A percentile compares a stretch with the other conserved stretches of the same genome.
Conservation (phyloP, 768 basidiomycete genomes). For the Mycena haematopus region DNA sequence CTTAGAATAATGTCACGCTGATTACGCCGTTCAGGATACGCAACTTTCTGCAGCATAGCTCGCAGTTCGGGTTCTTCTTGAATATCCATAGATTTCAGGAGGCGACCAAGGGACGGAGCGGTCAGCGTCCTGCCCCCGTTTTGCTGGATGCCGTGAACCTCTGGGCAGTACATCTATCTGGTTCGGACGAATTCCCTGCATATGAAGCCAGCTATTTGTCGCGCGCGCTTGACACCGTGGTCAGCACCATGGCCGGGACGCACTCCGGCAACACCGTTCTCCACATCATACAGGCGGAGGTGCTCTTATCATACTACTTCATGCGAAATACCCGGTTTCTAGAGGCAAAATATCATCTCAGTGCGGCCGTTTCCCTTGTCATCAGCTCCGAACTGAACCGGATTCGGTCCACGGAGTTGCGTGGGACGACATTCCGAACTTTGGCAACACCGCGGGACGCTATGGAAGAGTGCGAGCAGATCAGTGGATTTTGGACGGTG, state of each 20-base stretch:
- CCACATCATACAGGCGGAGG: neutral
- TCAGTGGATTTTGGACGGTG: conserved; percentile 39
- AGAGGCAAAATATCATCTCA: conserved; percentile 2
- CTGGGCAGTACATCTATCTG: conserved; percentile 1
- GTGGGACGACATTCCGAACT: conserved; percentile 14
- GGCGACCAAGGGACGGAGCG: neutral
- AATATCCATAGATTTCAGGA: neutral
- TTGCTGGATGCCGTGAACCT: conserved; percentile 1
- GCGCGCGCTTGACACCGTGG: neutral
- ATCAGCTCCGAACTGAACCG: neutral
- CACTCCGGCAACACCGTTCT: neutral
- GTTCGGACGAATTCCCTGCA: neutral
- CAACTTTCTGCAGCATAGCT: conserved; percentile 12
- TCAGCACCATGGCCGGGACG: neutral
- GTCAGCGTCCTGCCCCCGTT: conserved; percentile 1
- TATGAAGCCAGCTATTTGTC: neutral
- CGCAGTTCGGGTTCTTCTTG: conserved; percentile 3
- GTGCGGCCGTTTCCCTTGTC: neutral
- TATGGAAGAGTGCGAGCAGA: conserved; percentile 42
- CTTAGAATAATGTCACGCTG: neutral
- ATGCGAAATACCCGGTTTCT: neutral
- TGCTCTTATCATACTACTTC: neutral
- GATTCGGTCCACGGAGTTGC: neutral
- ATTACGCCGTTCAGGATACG: conserved; percentile 16
- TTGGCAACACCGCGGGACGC: conserved; percentile 38